phyloP scores from a whole-genome alignment of 1,284 basidiomycete genomes.

The Sporisorium graminicola region DNA sequence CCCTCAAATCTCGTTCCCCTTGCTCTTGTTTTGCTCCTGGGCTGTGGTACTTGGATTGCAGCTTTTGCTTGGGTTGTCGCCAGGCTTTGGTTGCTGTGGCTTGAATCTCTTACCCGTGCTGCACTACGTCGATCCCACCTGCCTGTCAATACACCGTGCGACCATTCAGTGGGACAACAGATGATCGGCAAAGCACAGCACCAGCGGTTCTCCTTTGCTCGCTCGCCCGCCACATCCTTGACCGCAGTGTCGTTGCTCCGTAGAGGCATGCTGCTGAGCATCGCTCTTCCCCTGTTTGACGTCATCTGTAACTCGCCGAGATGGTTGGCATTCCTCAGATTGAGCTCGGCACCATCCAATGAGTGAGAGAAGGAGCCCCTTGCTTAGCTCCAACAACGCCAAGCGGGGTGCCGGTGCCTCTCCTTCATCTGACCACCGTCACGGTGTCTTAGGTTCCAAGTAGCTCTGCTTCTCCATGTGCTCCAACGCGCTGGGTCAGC shows the following conservation, averaged over 20 bases:
- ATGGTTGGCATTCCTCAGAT: not conserved
- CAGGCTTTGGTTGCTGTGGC: not conserved
- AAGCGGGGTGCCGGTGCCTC: not conserved
- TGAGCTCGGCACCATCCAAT: not conserved
- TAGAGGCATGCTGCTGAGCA: not conserved
- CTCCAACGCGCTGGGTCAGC: no score
- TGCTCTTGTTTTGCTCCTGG: not conserved
- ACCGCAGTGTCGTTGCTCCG: not conserved
- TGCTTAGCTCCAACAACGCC: not conserved
- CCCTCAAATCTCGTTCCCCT: slow-evolving; percentile 1
- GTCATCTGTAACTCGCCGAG: not conserved
- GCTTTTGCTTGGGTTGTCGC: not conserved
- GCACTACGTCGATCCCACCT: not conserved
- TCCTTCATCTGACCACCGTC: not conserved
- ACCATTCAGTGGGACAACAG: not conserved
- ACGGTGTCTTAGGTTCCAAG: not conserved
- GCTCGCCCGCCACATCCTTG: not conserved
- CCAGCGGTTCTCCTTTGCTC: not conserved
- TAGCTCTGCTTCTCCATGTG: not conserved
- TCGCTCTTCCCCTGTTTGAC: not conserved
- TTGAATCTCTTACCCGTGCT: not conserved
- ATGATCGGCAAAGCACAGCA: slow-evolving; percentile 7
- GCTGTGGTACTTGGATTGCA: no score
- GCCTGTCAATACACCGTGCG: not conserved
- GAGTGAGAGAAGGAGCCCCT: not conserved